Evolutionary conservation across 768 basidiomycete genomes (phyloP).

Genomic region (Mycena galopus): DNA sequence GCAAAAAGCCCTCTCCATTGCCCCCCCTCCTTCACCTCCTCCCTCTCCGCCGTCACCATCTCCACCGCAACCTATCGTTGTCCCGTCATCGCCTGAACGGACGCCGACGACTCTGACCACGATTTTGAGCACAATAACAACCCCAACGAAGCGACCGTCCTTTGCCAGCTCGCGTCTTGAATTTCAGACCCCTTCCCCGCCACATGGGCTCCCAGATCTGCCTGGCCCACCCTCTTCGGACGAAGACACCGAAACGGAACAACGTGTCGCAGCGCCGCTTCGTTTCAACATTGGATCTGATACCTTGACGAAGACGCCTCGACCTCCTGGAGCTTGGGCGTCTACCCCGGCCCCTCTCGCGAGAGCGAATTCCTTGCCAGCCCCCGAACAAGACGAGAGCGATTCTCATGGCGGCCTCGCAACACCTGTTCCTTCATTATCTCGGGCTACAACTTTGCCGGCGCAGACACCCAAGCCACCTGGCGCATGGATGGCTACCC

Average conservation of each 20-base stretch:
- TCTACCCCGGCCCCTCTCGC: slow-evolving; percentile 42
- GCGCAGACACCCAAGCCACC: slow-evolving; percentile 75
- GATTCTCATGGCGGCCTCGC: slow-evolving; percentile 50
- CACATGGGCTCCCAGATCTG: slow-evolving; percentile 72
- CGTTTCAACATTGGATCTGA: slow-evolving; percentile 35
- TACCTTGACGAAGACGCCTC: slow-evolving; percentile 57
- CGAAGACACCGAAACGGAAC: slow-evolving; percentile 53
- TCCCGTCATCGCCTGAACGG: slow-evolving; percentile 10
- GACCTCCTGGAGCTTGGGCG: slow-evolving; percentile 58
- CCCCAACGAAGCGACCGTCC: slow-evolving; percentile 62
- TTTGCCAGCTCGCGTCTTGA: slow-evolving; percentile 59
- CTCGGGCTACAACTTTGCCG: slow-evolving; percentile 61
- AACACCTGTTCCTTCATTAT: slow-evolving; percentile 66
- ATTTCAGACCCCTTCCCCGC: slow-evolving; percentile 75
- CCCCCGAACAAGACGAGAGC: slow-evolving; percentile 37
- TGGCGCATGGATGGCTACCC: slow-evolving; percentile 76
- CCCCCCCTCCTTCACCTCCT: slow-evolving; percentile 43
- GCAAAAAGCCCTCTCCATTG: slow-evolving; percentile 22
- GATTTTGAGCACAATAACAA: slow-evolving; percentile 43
- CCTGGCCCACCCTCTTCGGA: slow-evolving; percentile 74
- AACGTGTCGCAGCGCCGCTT: slow-evolving; percentile 38
- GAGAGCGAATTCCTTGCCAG: slow-evolving; percentile 36
- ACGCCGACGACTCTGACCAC: neutral
- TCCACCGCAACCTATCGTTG: slow-evolving; percentile 39
- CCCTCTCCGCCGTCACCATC: slow-evolving; percentile 49